Evolutionary conservation across 2,329 filamentous ascomycete genomes (phyloP).

Genomic region (Ophiostoma quercus): DNA sequence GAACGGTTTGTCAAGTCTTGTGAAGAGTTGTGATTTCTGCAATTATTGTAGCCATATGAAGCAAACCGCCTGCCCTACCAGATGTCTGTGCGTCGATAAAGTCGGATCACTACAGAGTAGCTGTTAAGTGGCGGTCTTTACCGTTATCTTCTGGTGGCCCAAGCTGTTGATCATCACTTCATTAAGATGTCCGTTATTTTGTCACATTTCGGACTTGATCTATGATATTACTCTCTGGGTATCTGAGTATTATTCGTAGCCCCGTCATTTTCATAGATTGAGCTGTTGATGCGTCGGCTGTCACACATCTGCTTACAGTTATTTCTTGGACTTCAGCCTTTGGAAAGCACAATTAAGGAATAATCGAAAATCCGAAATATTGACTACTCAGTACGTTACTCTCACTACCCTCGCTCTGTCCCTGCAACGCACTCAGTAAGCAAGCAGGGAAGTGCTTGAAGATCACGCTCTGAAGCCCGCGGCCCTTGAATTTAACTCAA

Average conservation of each 20-base stretch:
- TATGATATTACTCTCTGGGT: too few species aligned
- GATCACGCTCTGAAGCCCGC: not conserved
- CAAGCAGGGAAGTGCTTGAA: slow-evolving; percentile 12
- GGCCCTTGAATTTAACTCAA: not conserved
- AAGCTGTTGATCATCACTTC: not conserved
- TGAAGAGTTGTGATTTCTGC: not conserved
- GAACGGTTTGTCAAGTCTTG: not conserved
- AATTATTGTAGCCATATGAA: not conserved
- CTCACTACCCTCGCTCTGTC: not conserved
- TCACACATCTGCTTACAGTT: too few species aligned
- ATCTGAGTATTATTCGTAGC: too few species aligned
- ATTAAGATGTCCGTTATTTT: not conserved
- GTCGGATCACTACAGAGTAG: not conserved
- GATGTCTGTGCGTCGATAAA: not conserved
- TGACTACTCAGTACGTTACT: too few species aligned
- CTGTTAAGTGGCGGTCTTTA: not conserved
- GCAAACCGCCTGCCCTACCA: not conserved
- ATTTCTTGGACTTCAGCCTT: too few species aligned
- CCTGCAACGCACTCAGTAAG: not conserved
- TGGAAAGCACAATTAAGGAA: too few species aligned
- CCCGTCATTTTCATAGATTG: too few species aligned
- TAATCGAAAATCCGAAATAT: too few species aligned
- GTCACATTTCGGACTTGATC: too few species aligned
- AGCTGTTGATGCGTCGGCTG: too few species aligned
- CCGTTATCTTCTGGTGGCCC: not conserved